phyloP scores from a whole-genome alignment of 345 rosid species.

The Cardamine occulta region DNA sequence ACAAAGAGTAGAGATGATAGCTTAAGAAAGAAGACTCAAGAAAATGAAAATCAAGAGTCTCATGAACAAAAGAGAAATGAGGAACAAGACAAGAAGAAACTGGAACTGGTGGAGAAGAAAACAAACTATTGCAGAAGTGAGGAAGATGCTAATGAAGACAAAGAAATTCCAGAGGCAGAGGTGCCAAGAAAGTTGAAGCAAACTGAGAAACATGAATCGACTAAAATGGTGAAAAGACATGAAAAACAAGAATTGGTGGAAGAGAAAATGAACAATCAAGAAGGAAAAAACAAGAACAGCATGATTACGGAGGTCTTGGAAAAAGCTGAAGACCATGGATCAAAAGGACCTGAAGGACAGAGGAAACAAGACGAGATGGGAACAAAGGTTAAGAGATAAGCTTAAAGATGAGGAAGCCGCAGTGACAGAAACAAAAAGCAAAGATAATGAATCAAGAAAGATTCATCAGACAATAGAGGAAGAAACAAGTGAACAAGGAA shows the following conservation, averaged over 20 bases:
- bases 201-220: not conserved
- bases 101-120: not conserved
- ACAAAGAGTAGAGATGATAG: slow-evolving; percentile 8
- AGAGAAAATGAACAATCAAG: slow-evolving; percentile 8
- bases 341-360: not conserved
- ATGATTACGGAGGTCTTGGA: not conserved
- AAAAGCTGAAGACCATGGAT: slow-evolving; percentile 10
- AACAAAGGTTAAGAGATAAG: slow-evolving; percentile 1
- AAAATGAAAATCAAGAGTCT: slow-evolving; percentile 1
- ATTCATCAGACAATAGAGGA: no score
- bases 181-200: not conserved
- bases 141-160: slow-evolving; percentile 1
- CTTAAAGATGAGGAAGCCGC: slow-evolving; percentile 10
- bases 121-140: not conserved
- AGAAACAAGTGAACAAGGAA: no score
- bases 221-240: not conserved
- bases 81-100: slow-evolving; percentile 19
- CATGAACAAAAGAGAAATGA: slow-evolving; percentile 4
- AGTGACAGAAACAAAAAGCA: slow-evolving; percentile 10
- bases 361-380: not conserved
- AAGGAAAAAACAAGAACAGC: not conserved
- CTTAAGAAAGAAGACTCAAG: slow-evolving; percentile 9
- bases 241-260: not conserved
- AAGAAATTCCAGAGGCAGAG: slow-evolving; percentile 2
- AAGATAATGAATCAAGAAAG: not conserved